phyloP scores from a whole-genome alignment of 208 protist species.

The Hexamita inflata region DNA sequence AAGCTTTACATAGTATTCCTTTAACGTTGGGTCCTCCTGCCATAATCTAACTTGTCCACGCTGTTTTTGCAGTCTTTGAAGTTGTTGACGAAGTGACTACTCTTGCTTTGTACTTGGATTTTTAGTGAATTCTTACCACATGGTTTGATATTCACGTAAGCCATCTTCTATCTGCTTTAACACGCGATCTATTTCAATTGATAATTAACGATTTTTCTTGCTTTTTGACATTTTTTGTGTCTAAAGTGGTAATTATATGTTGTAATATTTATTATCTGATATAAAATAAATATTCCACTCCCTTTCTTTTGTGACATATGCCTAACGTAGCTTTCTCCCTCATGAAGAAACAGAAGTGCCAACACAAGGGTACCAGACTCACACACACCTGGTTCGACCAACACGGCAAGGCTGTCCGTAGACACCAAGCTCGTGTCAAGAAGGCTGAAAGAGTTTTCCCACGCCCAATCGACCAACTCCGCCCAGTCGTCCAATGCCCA shows the following conservation, averaged over 20 bases:
- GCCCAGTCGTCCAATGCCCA: constrained; percentile 74
- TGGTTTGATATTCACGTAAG: background rate
- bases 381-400: constrained; percentile 62
- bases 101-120: background rate
- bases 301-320: no score
- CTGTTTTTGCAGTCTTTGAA: background rate
- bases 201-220: background rate
- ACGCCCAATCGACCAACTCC: constrained; percentile 67
- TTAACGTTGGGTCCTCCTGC: background rate
- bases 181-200: background rate
- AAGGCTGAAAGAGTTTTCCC: constrained; percentile 77
- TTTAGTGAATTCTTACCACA: background rate
- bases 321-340: constrained; percentile 85
- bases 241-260: no score
- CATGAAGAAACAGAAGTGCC: constrained; percentile 61
- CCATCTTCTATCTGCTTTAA: background rate
- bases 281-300: no score
- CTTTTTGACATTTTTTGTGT: background rate
- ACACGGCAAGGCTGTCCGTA: constrained; percentile 48
- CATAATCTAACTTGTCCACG: background rate
- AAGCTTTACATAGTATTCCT: background rate
- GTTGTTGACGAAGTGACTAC: background rate
- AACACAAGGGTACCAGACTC: constrained; percentile 77
- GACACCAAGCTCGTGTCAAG: constrained; percentile 39
- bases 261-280: no score